phyloP scores from a whole-genome alignment of 306 rosid genomes.

The Albizia julibrissin region DNA sequence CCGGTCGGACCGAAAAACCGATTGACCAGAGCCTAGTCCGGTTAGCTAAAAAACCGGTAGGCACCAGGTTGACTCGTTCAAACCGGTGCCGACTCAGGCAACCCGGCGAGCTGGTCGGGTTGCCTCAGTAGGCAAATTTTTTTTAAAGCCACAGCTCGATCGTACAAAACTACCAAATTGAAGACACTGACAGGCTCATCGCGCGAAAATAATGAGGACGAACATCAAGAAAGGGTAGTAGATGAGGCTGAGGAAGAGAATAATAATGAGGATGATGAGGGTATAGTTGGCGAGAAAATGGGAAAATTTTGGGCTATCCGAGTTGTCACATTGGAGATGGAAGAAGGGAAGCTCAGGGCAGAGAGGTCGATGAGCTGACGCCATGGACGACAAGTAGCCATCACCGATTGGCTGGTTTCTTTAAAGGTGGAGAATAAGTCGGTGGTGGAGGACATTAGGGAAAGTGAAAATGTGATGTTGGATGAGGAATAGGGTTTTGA shows the following conservation, averaged over 20 bases:
- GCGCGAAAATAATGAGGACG: conserved; percentile 37
- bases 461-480: not conserved
- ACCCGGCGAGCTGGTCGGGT: too few relatives aligned
- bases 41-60: too few relatives aligned
- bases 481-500: not conserved
- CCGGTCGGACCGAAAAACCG: too few relatives aligned
- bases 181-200: conserved; percentile 44
- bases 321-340: conserved; percentile 48
- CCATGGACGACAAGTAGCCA: conserved; percentile 66
- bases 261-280: conserved; percentile 34
- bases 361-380: conserved; percentile 42
- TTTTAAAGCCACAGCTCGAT: conserved; percentile 43
- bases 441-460: conserved; percentile 33
- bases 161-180: conserved; percentile 35
- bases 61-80: too few relatives aligned
- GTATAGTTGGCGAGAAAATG: conserved; percentile 67
- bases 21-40: too few relatives aligned
- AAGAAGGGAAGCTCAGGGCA: conserved; percentile 51
- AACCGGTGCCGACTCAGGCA: too few relatives aligned
- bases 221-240: conserved; percentile 52
- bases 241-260: conserved; percentile 57
- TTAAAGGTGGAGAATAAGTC: conserved; percentile 43
- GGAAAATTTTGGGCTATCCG: conserved; percentile 56
- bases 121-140: too few relatives aligned
- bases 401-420: conserved; percentile 41